Conservation (phyloP, 2,329 filamentous ascomycete species). For the Trichoderma semiorbis region DNA sequence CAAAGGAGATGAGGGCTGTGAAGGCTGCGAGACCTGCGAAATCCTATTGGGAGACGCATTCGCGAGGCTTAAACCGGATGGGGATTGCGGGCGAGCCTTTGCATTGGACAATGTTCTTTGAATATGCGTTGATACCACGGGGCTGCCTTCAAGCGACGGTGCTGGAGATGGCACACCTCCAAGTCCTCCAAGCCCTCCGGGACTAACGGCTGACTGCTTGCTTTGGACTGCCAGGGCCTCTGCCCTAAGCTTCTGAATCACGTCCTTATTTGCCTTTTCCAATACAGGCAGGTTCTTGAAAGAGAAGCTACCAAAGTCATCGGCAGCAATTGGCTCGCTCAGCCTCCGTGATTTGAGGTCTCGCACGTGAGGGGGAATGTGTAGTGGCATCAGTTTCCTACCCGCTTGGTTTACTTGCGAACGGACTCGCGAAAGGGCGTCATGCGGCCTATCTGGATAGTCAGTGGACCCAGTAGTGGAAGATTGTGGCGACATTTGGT, state of each 20-base stretch:
- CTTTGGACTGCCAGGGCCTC: conserved; percentile 73
- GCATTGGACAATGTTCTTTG: conserved; percentile 81
- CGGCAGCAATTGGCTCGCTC: conserved; percentile 81
- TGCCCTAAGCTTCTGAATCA: conserved; percentile 91
- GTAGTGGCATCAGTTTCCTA: conserved; percentile 87
- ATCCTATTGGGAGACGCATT: conserved; percentile 84
- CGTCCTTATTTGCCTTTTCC: conserved; percentile 97
- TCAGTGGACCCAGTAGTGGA: conserved; percentile 63
- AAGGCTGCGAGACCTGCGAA: conserved; percentile 60
- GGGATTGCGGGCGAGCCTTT: conserved; percentile 81
- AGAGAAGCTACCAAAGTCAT: conserved; percentile 94
- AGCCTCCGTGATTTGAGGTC: conserved; percentile 83
- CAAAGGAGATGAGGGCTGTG: conserved; percentile 66
- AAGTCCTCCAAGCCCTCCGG: conserved; percentile 33
- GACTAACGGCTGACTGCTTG: conserved; percentile 46
- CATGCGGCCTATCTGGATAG: conserved; percentile 85
- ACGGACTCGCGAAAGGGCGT: conserved; percentile 85
- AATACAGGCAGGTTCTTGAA: conserved; percentile 97
- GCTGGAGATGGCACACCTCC: conserved; percentile 55
- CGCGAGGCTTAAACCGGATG: conserved; percentile 72
- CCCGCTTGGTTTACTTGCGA: conserved; percentile 84
- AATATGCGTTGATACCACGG: conserved; percentile 72
- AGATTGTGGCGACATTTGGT: conserved; percentile 73
- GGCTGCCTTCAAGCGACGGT: conserved; percentile 77
- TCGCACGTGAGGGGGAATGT: conserved; percentile 93